Evolutionary conservation across 192 early-diverging fungal species (phyloP), one percentile per base, ranked within the genome.

Genomic region (Entophlyctis luteolus): DNA sequence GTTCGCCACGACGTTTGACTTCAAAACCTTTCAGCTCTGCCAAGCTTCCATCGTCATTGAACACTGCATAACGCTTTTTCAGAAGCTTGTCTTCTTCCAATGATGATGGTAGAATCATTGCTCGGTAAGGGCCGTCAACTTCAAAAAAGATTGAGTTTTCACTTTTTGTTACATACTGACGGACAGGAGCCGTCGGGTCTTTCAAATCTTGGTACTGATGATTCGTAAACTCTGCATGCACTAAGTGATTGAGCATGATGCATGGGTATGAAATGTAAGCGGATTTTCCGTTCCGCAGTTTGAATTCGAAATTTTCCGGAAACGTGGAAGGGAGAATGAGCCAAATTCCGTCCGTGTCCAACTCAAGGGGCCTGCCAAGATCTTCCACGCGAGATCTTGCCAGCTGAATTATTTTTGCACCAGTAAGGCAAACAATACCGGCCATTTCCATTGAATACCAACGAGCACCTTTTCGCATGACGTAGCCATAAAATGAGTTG

Each of bases 381-480:
- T 90, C 87, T 73, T 99, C 97, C 1, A 99, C 89, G 10, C 93
- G 85, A 53, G 88, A 77, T 6, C 94, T 85, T 3, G 97, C 97
- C 80, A 96, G 86, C 73, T 99, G 97, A 74, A 99, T 99, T 67
- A 99, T 96, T 38, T 84, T 89, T 8, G 97, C 88, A 2, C 97
- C 97, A 2, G 95, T 99, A 58, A 94, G 67, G 75, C 97, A 99
- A 45, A 98, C 95, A 27, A 99, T 93, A 22, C 97, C 97, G 0
- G 94, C 97, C 97, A 99, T 99, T 76, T 96, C 94, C 81, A 99
- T 88, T 6, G 94, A 96, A 74, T 93, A 93, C 97, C 97, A 99
- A 36, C 97, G 86, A 1, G 95, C 91, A 3, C 94, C 95, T 80
- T 95, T 99, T 59, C 95, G 79, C 97, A 97, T 99, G 12, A 99